phyloP scores from a whole-genome alignment of 176 grass and related monocot species.

The Melocanna baccifera region DNA sequence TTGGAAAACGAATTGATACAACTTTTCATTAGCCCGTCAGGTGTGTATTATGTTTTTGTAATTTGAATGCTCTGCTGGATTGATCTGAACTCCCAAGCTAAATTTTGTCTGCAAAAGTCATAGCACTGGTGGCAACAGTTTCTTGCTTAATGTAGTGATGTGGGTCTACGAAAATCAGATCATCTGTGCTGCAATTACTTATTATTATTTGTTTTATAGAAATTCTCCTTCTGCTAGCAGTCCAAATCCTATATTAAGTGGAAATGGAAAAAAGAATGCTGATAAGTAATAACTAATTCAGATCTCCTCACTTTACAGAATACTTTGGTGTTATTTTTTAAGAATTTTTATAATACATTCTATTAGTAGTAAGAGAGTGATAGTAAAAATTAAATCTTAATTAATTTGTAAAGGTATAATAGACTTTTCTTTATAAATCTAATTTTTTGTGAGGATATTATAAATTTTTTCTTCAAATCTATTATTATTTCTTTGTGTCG shows the following conservation, averaged over 20 bases:
- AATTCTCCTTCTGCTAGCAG: background rate
- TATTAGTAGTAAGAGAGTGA: no score
- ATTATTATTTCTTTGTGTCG: no score
- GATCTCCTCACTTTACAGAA: background rate
- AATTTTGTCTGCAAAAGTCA: background rate
- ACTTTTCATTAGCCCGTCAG: background rate
- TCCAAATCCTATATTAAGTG: background rate
- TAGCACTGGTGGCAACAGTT: background rate
- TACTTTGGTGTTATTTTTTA: background rate
- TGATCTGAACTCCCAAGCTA: background rate
- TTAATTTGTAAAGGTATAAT: no score
- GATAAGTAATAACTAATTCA: background rate
- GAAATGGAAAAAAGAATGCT: background rate
- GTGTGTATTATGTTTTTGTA: background rate
- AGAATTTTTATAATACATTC: no score
- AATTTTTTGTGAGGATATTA: no score
- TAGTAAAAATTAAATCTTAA: no score
- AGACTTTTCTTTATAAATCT: no score
- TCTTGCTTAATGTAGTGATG: background rate
- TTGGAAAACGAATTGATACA: background rate
- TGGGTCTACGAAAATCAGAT: background rate
- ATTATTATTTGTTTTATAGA: background rate
- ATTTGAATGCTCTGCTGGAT: background rate
- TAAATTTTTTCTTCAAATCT: no score
- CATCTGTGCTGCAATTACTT: background rate